Base-by-base conservation (phyloP, 2,329 filamentous ascomycete species). In the Parastagonospora avenae region DNA sequence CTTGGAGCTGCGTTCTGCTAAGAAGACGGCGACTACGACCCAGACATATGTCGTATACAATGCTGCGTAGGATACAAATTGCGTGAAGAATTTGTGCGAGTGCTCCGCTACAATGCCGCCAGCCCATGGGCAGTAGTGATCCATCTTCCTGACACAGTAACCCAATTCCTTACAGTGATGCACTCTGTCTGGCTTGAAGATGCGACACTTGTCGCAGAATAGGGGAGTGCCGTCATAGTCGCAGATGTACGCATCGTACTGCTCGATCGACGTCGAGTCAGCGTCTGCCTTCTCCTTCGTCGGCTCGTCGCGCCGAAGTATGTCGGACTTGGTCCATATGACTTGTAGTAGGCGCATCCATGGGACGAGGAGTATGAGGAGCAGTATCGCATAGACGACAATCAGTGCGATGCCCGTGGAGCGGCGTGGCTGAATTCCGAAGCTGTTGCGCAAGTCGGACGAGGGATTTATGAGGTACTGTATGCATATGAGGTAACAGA, bases 101-200 rank as follows among this genome's bases (percentile, higher is more conserved):
- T 85, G 92, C 71, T 97, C 92, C 0, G 86, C 89, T 8, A 99
- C 87, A 59, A 96, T 90, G 16, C 93, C 94, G 4, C 93, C 93
- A n/a, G 96, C 92, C 85, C 86, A 97, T 0, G 93, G 94, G 67
- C 94, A 99, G 65, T 92, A 94, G 68, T 97, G 93, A 57, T 97
- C 93, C 89, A 97, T 94, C 66, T 94, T 94, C 35, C 83, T 78
- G 16, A 96, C 89, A 67, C 93, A 97, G 37, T 91, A 82, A 42
- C 85, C 85, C 10, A 94, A 78, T 68, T 96, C 90, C 45, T 87
- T 87, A 66, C 89, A 95, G 73, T 97, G 93, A 70, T 96, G 92
- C 2, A 89, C 84, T 3, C 93, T 83, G 66, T 97, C 93, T 0
- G 89, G 86, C 73, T 97, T 97, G 85, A 90, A 96, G 58, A 88